Evolutionary conservation across 257 asterid species (phyloP).

Genomic region (Misopates orontium): DNA sequence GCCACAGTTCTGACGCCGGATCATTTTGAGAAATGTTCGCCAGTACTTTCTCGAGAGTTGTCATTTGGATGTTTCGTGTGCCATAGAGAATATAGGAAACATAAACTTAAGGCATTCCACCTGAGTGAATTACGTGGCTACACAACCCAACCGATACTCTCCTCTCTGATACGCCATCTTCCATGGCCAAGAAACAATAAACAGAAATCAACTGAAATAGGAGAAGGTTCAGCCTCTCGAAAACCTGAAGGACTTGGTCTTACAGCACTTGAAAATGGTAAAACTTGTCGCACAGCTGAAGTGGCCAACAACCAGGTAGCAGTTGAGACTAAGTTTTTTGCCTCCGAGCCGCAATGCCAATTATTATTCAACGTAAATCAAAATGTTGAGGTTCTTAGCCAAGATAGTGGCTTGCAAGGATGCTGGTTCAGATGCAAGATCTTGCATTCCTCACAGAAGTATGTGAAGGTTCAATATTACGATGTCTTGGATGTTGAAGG

Average conservation of each 20-base stretch:
- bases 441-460: slow-evolving; percentile 30
- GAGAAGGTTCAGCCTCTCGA: too few relatives aligned
- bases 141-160: slow-evolving; percentile 41
- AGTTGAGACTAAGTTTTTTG: slow-evolving; percentile 41
- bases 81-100: too few relatives aligned
- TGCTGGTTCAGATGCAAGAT: slow-evolving; percentile 71
- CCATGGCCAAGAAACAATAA: too few relatives aligned
- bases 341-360: slow-evolving; percentile 25
- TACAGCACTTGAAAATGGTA: too few relatives aligned
- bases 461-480: slow-evolving; percentile 45
- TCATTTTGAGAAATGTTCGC: slow-evolving; percentile 43
- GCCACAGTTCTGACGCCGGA: slow-evolving; percentile 49
- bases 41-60: slow-evolving; percentile 29
- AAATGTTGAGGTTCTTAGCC: slow-evolving; percentile 56
- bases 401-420: slow-evolving; percentile 60
- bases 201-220: too few relatives aligned
- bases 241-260: too few relatives aligned
- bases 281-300: too few relatives aligned
- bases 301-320: too few relatives aligned
- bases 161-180: slow-evolving; percentile 26
- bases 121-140: slow-evolving; percentile 52
- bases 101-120: too few relatives aligned
- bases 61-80: slow-evolving; percentile 28
- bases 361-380: slow-evolving; percentile 24
- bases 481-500: slow-evolving; percentile 42